Percentiles rank a stretch among this genome's conserved stretches.
Conservation (phyloP, 1,284 basidiomycete species). For the Boletus albobrunnescens region DNA sequence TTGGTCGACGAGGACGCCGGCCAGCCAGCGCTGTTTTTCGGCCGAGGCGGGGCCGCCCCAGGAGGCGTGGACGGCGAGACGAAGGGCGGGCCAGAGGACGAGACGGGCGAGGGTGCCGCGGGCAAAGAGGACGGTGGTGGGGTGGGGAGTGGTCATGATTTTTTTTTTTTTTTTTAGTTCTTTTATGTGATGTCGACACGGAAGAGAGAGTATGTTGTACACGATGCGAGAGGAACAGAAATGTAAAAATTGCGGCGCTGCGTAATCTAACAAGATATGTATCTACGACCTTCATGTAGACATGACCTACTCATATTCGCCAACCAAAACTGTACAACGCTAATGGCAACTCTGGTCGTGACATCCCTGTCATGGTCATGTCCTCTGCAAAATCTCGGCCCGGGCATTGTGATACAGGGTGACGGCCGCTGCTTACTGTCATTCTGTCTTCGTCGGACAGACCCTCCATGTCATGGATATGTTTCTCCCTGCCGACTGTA, state of each 20-base stretch:
- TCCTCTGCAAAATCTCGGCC: neutral
- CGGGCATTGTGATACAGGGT: neutral
- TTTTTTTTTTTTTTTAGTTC: too few species aligned
- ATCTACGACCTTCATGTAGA: too few species aligned
- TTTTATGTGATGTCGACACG: too few species aligned
- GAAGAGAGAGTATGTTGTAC: too few species aligned
- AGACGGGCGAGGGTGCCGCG: slow-evolving; percentile 79
- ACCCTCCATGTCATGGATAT: neutral
- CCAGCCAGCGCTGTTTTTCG: slow-evolving; percentile 75
- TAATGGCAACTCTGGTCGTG: neutral
- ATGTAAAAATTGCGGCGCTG: too few species aligned
- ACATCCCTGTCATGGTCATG: too few species aligned
- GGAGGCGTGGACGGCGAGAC: slow-evolving; percentile 73
- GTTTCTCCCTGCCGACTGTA: neutral
- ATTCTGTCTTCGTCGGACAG: neutral
- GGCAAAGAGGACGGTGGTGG: slow-evolving; percentile 70
- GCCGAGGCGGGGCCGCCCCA: slow-evolving; percentile 78
- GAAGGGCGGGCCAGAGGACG: slow-evolving; percentile 76
- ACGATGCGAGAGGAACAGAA: too few species aligned
- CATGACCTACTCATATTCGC: neutral
- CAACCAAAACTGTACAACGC: neutral
- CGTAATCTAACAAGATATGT: too few species aligned
- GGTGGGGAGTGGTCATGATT: slow-evolving; percentile 33
- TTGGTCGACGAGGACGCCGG: slow-evolving; percentile 76
- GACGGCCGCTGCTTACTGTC: neutral